Evolutionary conservation across 306 rosid genomes (phyloP), one percentile per base, ranked within the genome.

Genomic region (Dalbergia cultrata): DNA sequence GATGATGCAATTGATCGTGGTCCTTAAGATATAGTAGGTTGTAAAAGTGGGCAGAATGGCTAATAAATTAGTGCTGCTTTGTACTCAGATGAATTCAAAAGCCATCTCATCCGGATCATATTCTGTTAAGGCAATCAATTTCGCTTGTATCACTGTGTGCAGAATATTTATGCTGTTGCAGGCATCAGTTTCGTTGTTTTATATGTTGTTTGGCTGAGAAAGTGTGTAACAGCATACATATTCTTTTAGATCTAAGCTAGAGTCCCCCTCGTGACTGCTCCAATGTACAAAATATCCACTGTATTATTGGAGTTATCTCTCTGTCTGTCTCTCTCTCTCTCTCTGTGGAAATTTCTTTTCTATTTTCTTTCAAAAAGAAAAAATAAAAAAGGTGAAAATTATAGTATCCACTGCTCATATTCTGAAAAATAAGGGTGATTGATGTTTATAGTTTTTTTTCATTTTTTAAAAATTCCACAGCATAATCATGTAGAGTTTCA

Each of bases 211-310:
- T 92, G 88, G 91, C 67, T 85, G 88, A 90, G 87, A 87, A 87
- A 84, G 89, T 84, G 65, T 77, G 67, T 47, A 75, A 57, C 77
- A 66, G 80, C 60, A 80, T 84, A 83, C 73, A 83, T 82, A 86
- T 90, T 89, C 88, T 84, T 87, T 87, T 88, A 85, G 93, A 90
- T 89, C 89, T 89, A 85, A 75, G 83, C 26, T 75, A 80, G 74
- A 76, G 78, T 83, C 84, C 45, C 88, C 76, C 98, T 90, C 95
- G 97, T 93, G 98, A 89, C 93, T 89, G 90, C 84, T 85, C 88
- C 84, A 84, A 70, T 88, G 85, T 88, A 87, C 90, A 75, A 86
- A 87, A 64, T 84, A 84, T 86, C 86, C 87, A 81, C 90, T 88
- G 94, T 85, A 91, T 89, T 87, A 91, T 91, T 90, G 86, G 91